Conservation (phyloP, 2,329 filamentous ascomycete species). For the Verticillium klebahnii region DNA sequence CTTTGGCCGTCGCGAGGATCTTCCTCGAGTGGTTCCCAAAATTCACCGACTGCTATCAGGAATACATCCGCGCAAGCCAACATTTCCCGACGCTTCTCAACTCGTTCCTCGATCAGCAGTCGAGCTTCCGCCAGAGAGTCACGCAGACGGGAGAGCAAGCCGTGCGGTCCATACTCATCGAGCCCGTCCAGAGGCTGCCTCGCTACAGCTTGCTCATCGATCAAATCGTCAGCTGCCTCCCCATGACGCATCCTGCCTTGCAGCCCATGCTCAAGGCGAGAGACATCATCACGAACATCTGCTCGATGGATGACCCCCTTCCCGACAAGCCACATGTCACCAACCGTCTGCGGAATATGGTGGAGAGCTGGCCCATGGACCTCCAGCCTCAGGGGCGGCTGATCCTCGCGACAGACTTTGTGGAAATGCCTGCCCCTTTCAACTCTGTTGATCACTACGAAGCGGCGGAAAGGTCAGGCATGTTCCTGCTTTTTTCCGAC, state of each 20-base stretch:
- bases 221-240: constrained; percentile 83
- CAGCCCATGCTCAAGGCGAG: constrained; percentile 80
- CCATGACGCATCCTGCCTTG: constrained; percentile 79
- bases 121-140: constrained; percentile 76
- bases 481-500: constrained; percentile 83
- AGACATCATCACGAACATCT: constrained; percentile 94
- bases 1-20: constrained; percentile 71
- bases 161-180: constrained; percentile 87
- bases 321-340: constrained; percentile 70
- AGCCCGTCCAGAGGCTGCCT: constrained; percentile 90
- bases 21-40: constrained; percentile 90
- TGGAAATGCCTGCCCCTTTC: constrained; percentile 73
- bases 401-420: constrained; percentile 74
- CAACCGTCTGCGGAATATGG: constrained; percentile 68
- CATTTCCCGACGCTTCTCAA: constrained; percentile 80
- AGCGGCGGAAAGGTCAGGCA: constrained; percentile 51
- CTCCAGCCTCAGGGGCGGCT: constrained; percentile 73
- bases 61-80: constrained; percentile 88
- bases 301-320: constrained; percentile 74
- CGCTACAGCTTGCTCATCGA: constrained; percentile 96
- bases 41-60: constrained; percentile 85
- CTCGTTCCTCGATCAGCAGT: constrained; percentile 72
- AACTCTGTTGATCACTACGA: constrained; percentile 31
- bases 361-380: constrained; percentile 71
- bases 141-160: constrained; percentile 84